Conservation (phyloP, 176 grass and related monocot species). For the Juncus inflexus region DNA sequence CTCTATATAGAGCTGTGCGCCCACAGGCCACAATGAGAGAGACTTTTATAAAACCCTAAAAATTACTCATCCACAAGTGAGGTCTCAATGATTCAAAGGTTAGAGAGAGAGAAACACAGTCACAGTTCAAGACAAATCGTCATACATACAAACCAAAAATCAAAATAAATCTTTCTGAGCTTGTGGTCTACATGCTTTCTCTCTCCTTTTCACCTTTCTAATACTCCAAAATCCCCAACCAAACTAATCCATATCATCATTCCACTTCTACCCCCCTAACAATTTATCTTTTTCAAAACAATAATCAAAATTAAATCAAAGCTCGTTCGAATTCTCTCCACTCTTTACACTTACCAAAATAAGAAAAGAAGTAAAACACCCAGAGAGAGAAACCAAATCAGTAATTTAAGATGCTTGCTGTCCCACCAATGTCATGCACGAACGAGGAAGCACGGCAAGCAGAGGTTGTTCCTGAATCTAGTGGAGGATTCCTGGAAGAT, state of each 20-base stretch:
- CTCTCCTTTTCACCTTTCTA: constrained; percentile 27
- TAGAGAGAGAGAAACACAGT: constrained; percentile 35
- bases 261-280: constrained; percentile 15
- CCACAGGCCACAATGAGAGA: background rate
- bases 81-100: constrained; percentile 47
- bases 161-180: constrained; percentile 50
- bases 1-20: background rate
- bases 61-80: constrained; percentile 62
- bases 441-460: constrained; percentile 20
- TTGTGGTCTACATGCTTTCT: constrained; percentile 67
- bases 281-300: background rate
- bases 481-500: constrained; percentile 24
- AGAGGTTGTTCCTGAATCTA: background rate
- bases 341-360: constrained; percentile 9
- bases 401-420: constrained; percentile 41
- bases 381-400: background rate
- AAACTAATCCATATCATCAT: constrained; percentile 27
- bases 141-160: constrained; percentile 42
- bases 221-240: constrained; percentile 31
- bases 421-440: constrained; percentile 33
- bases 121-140: constrained; percentile 41
- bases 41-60: constrained; percentile 14
- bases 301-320: background rate
- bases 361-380: background rate
- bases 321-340: constrained; percentile 1